Base-by-base conservation (phyloP, 2,329 filamentous ascomycete species). In the Aspergillus luchuensis region DNA sequence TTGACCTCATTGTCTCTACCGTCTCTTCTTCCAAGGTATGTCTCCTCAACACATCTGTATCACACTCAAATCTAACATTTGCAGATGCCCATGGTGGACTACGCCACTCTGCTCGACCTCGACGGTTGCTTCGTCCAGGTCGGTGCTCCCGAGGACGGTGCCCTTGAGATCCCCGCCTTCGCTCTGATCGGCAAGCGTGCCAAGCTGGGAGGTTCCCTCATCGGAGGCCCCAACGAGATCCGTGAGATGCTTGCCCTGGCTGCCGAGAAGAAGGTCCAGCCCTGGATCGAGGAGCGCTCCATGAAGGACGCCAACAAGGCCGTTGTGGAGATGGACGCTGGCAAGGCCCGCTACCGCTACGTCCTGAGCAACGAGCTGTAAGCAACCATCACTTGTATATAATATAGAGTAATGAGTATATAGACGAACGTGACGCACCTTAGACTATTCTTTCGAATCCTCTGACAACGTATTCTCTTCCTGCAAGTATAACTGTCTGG, bases 111-210 rank as follows among this genome's bases (percentile, higher is more conserved):
- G 1, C 78, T 90, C 39, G 77, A 81, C 47, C 75, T 79, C 7
- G 80, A 84, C 41, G 87, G 88, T 13, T 79, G 78, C 11, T 85
- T 90, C 59, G 81, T 89, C 50, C 86, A 90, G 73, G 80, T 91
- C 43, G 89, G 88, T 58, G 82, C 82, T 0, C 89, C 89, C 2
- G 89, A 91, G 63, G 84, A 84, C 52, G 73, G 73, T 8, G 61
- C 70, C 15, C 84, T 85, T 2, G 73, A 77, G 2, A 82, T 90
- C 66, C 81, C 79, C 56, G 83, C 84, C 5, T 84, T 84, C 66
- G 73, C 80, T 0, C 74, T 91, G 56, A 84, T 90, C 48, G 68
- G 66, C 5, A 86, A 83, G 28, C 66, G 70, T 10, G 62, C 79
- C 58, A 82, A 79, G 68, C 71, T 87, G 17, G 78, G 76, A 8